phyloP scores from a whole-genome alignment of 2,329 filamentous ascomycete genomes.

The Helicocarpus griseus region DNA sequence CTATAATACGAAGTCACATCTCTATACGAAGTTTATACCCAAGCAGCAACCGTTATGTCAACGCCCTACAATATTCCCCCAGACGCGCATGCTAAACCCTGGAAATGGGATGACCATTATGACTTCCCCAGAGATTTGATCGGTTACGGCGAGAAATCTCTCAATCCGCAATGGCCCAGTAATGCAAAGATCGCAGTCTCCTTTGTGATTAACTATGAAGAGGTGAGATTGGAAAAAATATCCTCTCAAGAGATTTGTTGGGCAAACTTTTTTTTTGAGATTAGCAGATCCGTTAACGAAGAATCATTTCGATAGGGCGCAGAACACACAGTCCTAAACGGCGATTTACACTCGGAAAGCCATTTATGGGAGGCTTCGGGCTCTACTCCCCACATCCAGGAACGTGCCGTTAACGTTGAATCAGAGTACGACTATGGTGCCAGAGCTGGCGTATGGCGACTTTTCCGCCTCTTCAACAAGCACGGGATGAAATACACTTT shows the following conservation, averaged over 20 bases:
- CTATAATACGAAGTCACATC: no score
- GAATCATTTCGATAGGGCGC: neutral
- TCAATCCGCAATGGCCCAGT: slow-evolving; percentile 33
- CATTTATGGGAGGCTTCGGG: slow-evolving; percentile 32
- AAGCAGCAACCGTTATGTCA: neutral
- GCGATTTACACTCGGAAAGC: neutral
- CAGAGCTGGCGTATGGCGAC: slow-evolving; percentile 41
- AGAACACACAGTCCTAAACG: neutral
- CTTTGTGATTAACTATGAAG: slow-evolving; percentile 40
- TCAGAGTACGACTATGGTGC: slow-evolving; percentile 45
- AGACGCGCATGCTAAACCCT: neutral
- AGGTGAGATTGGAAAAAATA: no score
- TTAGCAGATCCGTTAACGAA: no score
- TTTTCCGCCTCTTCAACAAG: slow-evolving; percentile 41
- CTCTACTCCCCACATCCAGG: slow-evolving; percentile 25
- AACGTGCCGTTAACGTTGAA: slow-evolving; percentile 39
- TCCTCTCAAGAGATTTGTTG: no score
- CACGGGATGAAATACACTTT: slow-evolving; percentile 42
- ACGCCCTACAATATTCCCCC: neutral
- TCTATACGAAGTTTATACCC: no score
- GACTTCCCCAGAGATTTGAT: neutral
- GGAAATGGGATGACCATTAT: neutral
- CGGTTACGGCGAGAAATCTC: slow-evolving; percentile 33
- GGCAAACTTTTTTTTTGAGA: no score
- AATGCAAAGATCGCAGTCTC: slow-evolving; percentile 36